Conservation (phyloP, 176 grass and related monocot species). For the Oryza nivara region DNA sequence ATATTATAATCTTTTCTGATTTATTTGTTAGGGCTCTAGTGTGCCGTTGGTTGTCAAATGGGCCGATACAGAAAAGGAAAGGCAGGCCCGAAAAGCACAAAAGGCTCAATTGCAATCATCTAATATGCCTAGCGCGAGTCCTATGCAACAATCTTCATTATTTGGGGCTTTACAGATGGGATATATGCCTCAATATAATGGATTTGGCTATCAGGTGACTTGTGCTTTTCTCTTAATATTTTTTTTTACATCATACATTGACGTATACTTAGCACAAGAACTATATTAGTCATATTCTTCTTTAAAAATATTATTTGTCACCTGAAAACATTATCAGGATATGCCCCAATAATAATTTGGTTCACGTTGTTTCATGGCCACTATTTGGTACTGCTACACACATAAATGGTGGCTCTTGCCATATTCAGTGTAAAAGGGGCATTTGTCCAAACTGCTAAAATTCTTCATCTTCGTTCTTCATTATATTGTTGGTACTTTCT, state of each 20-base stretch:
- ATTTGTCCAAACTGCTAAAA: neutral
- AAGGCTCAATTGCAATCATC: conserved; percentile 81
- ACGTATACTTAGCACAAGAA: neutral
- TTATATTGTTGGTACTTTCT: neutral
- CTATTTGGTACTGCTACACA: conserved; percentile 12
- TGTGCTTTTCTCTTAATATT: conserved; percentile 19
- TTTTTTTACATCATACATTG: conserved; percentile 9
- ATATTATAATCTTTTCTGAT: conserved; percentile 21
- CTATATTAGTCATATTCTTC: neutral
- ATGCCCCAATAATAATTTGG: neutral
- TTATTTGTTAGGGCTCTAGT: conserved; percentile 77
- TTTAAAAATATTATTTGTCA: neutral
- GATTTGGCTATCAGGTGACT: conserved; percentile 90
- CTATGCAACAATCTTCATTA: conserved; percentile 81
- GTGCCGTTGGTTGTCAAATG: conserved; percentile 99
- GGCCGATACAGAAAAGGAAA: conserved; percentile 99
- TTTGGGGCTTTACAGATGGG: conserved; percentile 93
- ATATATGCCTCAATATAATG: conserved; percentile 94
- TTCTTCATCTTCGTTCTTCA: neutral
- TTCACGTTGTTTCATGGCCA: neutral
- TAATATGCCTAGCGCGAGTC: conserved; percentile 56
- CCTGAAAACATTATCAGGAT: neutral
- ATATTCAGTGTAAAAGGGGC: neutral
- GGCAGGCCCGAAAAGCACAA: conserved; percentile 89
- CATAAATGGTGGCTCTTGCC: neutral